Evolutionary conservation across 495 filamentous ascomycete genomes (phyloP), one percentile per base, ranked within the genome.

Genomic region (Neurospora tetraspora): DNA sequence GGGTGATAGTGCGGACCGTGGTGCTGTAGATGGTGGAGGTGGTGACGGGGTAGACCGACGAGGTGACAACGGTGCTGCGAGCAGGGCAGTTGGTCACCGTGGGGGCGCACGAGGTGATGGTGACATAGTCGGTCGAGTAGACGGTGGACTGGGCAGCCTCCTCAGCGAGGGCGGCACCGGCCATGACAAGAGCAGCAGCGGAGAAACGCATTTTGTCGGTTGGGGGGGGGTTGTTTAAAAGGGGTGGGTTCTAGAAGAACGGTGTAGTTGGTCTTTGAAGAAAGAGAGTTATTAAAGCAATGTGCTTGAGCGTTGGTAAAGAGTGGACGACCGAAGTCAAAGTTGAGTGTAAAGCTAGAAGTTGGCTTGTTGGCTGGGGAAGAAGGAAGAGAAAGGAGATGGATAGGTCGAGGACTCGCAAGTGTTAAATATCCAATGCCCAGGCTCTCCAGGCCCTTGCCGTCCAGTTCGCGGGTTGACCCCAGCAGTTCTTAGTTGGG

Each of bases 301-400:
- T 73, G 82, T 81, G 80, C 78, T 82, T 80, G 77, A 72, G 76
- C 71, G 70, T 73, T 72, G 81, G 78, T 76, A 85, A 87, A 87
- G 86, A 87, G 78, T 88, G 86, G 86, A 88, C 85, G 85, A 87
- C 86, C 85, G 84, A 88, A 85, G 86, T 85, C 86, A 85, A 86
- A 70, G 69, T 65, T 79, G 82, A 81, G 80, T 71, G 80, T 78
- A 79, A 77, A 80, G 75, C 81, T 81, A 79, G 77, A 81, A 61
- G 53, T 80, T 85, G 86, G 86, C 83, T 83, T 84, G 81, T 75
- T 86, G 81, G 79, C 53, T 61, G 82, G 80, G 83, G 80, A 83
- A 76, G 83, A 82, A 76, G 82, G 80, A 78, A 80, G 73, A 75
- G 61, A 76, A 77, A 80, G 70, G 72, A 73, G 75, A 59, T 70